Percentiles rank a stretch among this genome's conserved stretches.
These are phyloP conservation scores for Plasmopara muralis DNA, from an alignment of 352 stramenopile genomes.

Conservation along the genomic window DNA sequence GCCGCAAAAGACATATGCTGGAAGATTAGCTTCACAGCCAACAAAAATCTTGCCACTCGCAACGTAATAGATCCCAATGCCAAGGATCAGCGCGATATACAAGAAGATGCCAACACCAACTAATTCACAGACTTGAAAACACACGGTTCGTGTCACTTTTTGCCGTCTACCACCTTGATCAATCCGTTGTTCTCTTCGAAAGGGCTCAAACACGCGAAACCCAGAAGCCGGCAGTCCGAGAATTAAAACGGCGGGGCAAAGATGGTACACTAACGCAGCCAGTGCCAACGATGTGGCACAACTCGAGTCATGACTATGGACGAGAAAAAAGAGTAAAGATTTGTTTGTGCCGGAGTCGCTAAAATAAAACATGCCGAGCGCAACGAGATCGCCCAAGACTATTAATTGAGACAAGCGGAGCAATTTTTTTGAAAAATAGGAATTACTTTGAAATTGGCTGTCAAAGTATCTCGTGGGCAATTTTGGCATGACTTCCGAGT, in stretches of 20 bases:
- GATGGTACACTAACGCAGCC: conserved; percentile 59
- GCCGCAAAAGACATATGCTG: conserved; percentile 41
- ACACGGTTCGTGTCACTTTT: conserved; percentile 77
- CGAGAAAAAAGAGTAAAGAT: neutral
- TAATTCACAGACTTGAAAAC: conserved; percentile 70
- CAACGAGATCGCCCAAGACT: conserved; percentile 44
- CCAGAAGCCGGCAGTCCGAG: conserved; percentile 61
- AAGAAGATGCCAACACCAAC: conserved; percentile 52
- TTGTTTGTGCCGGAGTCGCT: conserved; percentile 18
- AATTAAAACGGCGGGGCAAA: conserved; percentile 54
- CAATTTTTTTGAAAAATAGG: conserved; percentile 67
- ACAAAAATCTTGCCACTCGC: conserved; percentile 49
- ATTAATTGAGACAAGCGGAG: conserved; percentile 57
- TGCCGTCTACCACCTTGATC: conserved; percentile 47
- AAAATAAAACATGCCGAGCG: conserved; percentile 57
- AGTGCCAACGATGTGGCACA: conserved; percentile 51
- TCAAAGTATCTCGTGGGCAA: conserved; percentile 42
- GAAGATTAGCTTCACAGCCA: conserved; percentile 35
- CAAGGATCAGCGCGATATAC: conserved; percentile 38
- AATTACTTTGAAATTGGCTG: conserved; percentile 67
- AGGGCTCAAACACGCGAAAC: conserved; percentile 59
- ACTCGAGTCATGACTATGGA: conserved; percentile 21
- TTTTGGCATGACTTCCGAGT: conserved; percentile 17
- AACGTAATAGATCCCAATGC: conserved; percentile 51
- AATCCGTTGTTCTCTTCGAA: conserved; percentile 60